A percentile compares a stretch with the other conserved stretches of the same genome.
Conservation (phyloP, 257 asterid species). For the Eustoma russellianum region DNA sequence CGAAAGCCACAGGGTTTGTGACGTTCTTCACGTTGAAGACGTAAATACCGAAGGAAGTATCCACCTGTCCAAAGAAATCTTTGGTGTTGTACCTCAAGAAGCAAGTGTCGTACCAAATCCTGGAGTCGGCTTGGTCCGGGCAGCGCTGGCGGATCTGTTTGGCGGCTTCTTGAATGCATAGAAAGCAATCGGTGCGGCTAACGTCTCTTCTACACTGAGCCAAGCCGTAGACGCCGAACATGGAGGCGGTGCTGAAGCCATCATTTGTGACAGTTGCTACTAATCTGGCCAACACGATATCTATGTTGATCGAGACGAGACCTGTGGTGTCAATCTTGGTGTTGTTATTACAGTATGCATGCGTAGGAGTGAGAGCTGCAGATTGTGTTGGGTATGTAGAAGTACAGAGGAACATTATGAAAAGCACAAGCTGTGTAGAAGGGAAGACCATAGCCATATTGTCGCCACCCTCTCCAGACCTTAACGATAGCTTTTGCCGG, state of each 20-base stretch:
- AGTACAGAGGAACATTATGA: conserved; percentile 9
- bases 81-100: conserved; percentile 33
- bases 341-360: conserved; percentile 27
- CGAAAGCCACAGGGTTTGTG: conserved; percentile 33
- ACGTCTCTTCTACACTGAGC: conserved; percentile 81
- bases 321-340: conserved; percentile 8
- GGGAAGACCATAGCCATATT: no score
- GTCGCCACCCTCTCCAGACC: no score
- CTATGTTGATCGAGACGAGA: conserved; percentile 31
- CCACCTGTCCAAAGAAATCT: conserved; percentile 42
- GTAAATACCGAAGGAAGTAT: conserved; percentile 29
- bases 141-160: conserved; percentile 26
- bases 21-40: conserved; percentile 38
- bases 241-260: conserved; percentile 39
- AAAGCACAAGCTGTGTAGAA: conserved; percentile 1
- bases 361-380: conserved; percentile 26
- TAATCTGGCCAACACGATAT: conserved; percentile 24
- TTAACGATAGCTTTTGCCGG: no score
- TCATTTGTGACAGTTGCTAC: conserved; percentile 27
- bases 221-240: conserved; percentile 40
- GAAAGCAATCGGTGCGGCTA: conserved; percentile 37
- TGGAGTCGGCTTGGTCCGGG: conserved; percentile 43
- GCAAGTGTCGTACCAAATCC: conserved; percentile 65
- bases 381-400: conserved; percentile 30
- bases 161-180: conserved; percentile 54